phyloP scores from a whole-genome alignment of 495 filamentous ascomycete species.

The Neurospora terricola region DNA sequence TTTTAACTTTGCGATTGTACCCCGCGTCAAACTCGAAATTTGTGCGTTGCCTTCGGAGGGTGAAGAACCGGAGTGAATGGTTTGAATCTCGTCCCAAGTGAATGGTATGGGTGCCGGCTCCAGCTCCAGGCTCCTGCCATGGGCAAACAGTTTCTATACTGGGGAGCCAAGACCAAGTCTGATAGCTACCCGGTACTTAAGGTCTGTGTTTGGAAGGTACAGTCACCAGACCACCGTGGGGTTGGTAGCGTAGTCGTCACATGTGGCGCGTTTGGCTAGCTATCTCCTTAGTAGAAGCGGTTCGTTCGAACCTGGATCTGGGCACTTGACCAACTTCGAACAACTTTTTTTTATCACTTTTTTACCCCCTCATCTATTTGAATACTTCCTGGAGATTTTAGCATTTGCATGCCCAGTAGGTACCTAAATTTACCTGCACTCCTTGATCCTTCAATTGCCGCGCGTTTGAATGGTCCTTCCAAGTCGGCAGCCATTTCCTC shows the following conservation, averaged over 20 bases:
- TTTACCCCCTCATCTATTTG: not conserved
- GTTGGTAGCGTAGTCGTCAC: not conserved
- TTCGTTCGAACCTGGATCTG: not conserved
- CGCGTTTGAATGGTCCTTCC: too few relatives aligned
- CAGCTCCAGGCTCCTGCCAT: not conserved
- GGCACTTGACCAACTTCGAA: too few relatives aligned
- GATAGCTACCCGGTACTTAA: not conserved
- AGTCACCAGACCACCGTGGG: not conserved
- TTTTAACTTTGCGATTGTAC: not conserved
- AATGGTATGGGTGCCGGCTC: not conserved
- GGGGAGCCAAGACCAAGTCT: not conserved
- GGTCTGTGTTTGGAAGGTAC: not conserved
- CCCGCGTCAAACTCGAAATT: not conserved
- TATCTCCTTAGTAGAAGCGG: not conserved
- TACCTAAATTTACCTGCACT: not conserved
- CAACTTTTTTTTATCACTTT: not conserved
- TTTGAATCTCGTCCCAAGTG: not conserved
- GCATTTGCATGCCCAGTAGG: too few relatives aligned
- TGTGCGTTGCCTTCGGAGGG: not conserved
- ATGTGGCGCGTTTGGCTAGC: too few relatives aligned
- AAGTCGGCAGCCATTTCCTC: too few relatives aligned
- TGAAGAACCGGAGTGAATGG: not conserved
- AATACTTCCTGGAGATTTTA: not conserved
- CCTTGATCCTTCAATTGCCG: too few relatives aligned
- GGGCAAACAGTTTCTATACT: too few relatives aligned